Conservation (phyloP, 2,329 filamentous ascomycete species). For the Aspergillus pseudoviridinutans region DNA sequence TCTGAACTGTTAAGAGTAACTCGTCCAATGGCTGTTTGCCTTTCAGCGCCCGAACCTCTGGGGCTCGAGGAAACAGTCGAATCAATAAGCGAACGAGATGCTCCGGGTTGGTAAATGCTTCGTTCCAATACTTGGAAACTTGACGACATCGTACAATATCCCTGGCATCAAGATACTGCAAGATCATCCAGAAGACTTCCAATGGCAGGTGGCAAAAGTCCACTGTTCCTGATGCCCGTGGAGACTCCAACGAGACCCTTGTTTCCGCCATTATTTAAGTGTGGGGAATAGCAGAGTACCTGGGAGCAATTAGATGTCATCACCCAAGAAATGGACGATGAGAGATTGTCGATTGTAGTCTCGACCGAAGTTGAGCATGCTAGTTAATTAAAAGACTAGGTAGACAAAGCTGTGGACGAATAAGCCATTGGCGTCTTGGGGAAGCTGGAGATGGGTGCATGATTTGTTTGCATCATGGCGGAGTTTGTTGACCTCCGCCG, state of each 20-base stretch:
- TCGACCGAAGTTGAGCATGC: too few species aligned
- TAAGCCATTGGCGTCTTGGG: background rate
- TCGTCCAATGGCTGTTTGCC: background rate
- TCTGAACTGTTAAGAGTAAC: background rate
- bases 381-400: background rate
- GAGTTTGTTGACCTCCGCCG: conserved; percentile 3
- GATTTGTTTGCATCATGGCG: background rate
- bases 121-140: conserved; percentile 49
- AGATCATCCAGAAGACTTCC: conserved; percentile 56
- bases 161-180: conserved; percentile 46
- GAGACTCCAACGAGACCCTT: background rate
- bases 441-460: background rate
- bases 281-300: background rate
- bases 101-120: conserved; percentile 48
- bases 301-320: background rate
- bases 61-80: conserved; percentile 50
- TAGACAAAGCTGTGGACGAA: background rate
- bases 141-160: conserved; percentile 52
- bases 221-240: conserved; percentile 3
- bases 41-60: conserved; percentile 47
- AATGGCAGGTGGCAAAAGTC: conserved; percentile 46
- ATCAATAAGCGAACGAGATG: conserved; percentile 48
- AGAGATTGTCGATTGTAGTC: background rate
- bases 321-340: background rate
- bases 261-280: background rate